Base-by-base conservation (phyloP, 345 rosid genomes). In the Excoecaria cochinchinensis region DNA sequence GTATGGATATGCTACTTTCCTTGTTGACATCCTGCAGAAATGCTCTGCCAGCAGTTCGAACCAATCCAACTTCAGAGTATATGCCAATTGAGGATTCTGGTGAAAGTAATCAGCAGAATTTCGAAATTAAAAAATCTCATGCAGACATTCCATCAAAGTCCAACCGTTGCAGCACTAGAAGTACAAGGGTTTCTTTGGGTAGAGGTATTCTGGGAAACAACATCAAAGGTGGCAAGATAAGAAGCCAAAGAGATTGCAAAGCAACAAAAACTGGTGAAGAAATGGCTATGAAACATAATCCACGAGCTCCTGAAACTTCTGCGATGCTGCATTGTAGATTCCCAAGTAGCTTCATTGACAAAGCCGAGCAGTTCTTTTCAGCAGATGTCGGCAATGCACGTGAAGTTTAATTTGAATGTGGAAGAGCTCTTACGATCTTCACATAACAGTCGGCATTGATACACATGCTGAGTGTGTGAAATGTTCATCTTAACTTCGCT, bases 1-100 rank as follows among this genome's bases (percentile, higher is more conserved):
- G 93, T 71, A 67, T 88, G 80, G 95, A 89, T 67, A 91, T 87
- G 95, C 85, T 89, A 57, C 86, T 85, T 39, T 87, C 95, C 31
- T 77, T 89, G 82, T 82, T 91, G 70, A 85, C 67, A 77, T 89
- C 93, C n/a, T 87, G 95, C 84, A 85, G 84, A 83, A 87, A 80
- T 70, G 82, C 62, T 64, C 65, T 71, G 19, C 82, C 80, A n/a
- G 46, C 81, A 0, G 70, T 63, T 48, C 75, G 53, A 36, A 69
- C 85, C 69, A 77, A 53, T 85, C 58, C 77, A 52, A 61, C 69
- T 42, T 42, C 40, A 11, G 88, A 87, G 22, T 79, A 78, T 81
- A 63, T 71, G n/a, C 70, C 69, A 39, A 58, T 52, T 14, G 89
- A 82, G 11, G 88, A 83, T 75, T 75, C 80, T 55, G 76, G 46